phyloP scores from a whole-genome alignment of 2,329 filamentous ascomycete genomes.

The Epichloe hybrida region DNA sequence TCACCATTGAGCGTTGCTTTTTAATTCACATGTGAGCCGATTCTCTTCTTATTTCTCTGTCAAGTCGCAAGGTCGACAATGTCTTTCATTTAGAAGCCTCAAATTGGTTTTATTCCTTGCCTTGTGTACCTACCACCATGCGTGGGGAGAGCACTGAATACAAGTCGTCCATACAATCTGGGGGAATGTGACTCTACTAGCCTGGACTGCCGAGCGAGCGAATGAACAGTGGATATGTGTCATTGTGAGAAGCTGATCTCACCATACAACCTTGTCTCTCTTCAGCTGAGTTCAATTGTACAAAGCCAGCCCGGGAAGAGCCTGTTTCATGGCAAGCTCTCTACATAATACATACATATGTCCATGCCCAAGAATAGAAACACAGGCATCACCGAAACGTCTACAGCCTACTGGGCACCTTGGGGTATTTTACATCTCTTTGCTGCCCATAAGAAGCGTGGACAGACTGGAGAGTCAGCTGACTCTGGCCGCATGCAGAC shows the following conservation, averaged over 20 bases:
- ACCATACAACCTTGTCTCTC: no score
- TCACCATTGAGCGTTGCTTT: no score
- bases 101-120: conserved; percentile 5
- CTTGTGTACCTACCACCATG: neutral
- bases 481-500: neutral
- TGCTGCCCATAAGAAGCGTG: no score
- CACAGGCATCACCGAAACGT: neutral
- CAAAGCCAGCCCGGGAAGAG: neutral
- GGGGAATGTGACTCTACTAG: neutral
- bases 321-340: neutral
- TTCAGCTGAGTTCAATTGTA: no score
- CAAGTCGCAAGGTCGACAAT: conserved; percentile 18
- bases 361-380: neutral
- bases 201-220: no score
- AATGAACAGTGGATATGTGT: neutral
- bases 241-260: no score
- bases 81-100: conserved; percentile 17
- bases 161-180: neutral
- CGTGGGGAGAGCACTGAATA: neutral
- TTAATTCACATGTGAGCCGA: no score
- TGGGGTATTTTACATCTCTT: no score
- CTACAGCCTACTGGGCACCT: no score
- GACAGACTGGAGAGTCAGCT: neutral
- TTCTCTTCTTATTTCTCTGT: conserved; percentile 8
- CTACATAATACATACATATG: neutral